These are phyloP conservation scores for Acmispon strigosus DNA, from an alignment of 306 rosid species.

Conservation along the genomic window DNA sequence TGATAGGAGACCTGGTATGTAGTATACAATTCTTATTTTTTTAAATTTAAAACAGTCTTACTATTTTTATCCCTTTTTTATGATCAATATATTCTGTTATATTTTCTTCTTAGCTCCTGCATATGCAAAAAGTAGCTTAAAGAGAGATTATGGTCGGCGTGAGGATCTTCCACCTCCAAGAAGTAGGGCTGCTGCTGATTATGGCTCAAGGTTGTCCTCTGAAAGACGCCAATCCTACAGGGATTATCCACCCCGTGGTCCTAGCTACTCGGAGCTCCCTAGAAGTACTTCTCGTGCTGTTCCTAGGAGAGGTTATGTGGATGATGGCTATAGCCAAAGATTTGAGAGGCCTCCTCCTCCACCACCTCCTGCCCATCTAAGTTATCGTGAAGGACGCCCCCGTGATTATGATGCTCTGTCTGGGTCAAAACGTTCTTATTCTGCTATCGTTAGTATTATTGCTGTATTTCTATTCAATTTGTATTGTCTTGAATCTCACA, in stretches of 20 bases:
- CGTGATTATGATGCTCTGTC: slow-evolving; percentile 79
- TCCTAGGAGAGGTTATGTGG: slow-evolving; percentile 81
- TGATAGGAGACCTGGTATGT: slow-evolving; percentile 78
- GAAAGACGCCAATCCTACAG: slow-evolving; percentile 76
- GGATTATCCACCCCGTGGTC: slow-evolving; percentile 69
- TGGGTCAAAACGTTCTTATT: slow-evolving; percentile 89
- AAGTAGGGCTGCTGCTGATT: slow-evolving; percentile 62
- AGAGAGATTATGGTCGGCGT: slow-evolving; percentile 75
- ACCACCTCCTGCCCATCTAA: slow-evolving; percentile 51
- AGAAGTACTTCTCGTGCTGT: slow-evolving; percentile 61
- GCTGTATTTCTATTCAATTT: not conserved
- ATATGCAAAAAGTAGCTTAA: slow-evolving; percentile 68
- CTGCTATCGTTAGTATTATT: slow-evolving; percentile 52
- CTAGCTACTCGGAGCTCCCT: slow-evolving; percentile 60
- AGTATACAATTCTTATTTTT: not conserved
- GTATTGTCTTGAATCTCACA: not conserved
- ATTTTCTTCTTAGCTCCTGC: slow-evolving; percentile 44
- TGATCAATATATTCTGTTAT: not conserved
- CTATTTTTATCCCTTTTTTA: not conserved
- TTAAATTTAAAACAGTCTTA: not conserved
- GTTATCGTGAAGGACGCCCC: slow-evolving; percentile 80
- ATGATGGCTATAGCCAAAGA: slow-evolving; percentile 76
- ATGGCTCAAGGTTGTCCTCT: slow-evolving; percentile 64
- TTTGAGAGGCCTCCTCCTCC: slow-evolving; percentile 86
- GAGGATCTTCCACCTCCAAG: slow-evolving; percentile 89